phyloP scores from a whole-genome alignment of 257 asterid species.

The Nicotiana knightiana region DNA sequence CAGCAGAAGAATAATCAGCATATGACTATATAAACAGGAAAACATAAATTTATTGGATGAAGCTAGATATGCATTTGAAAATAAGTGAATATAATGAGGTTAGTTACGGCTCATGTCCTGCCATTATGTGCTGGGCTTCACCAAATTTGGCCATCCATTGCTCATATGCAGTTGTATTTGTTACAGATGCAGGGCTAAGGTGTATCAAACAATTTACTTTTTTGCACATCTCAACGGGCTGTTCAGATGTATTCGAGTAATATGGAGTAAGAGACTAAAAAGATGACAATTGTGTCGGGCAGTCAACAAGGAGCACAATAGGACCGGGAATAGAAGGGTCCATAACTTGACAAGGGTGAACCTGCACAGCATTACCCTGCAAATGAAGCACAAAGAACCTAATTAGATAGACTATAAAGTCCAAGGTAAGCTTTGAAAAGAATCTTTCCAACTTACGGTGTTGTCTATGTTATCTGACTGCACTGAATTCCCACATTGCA shows the following conservation, averaged over 20 bases:
- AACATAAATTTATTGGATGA: not conserved
- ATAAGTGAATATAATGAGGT: not conserved
- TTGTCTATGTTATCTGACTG: slow-evolving; percentile 52
- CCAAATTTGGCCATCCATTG: slow-evolving; percentile 83
- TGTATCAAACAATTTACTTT: slow-evolving; percentile 74
- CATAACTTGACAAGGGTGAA: slow-evolving; percentile 74
- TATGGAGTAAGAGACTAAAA: slow-evolving; percentile 48
- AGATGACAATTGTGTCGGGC: slow-evolving; percentile 64
- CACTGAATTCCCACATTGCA: slow-evolving; percentile 75
- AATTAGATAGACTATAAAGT: not conserved
- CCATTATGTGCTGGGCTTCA: slow-evolving; percentile 90
- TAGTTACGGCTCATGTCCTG: slow-evolving; percentile 79
- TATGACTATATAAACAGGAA: not conserved
- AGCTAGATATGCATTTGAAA: slow-evolving; percentile 1
- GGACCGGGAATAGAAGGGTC: slow-evolving; percentile 87
- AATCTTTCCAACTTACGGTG: slow-evolving; percentile 35
- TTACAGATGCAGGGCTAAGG: slow-evolving; percentile 50
- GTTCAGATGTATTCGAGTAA: slow-evolving; percentile 32
- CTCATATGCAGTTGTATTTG: slow-evolving; percentile 50
- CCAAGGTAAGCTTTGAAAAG: not conserved
- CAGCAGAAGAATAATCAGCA: slow-evolving; percentile 2
- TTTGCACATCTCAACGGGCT: slow-evolving; percentile 41
- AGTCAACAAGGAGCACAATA: slow-evolving; percentile 70
- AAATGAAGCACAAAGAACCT: not conserved
- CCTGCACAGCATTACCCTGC: slow-evolving; percentile 28